A percentile compares a stretch with the other conserved stretches of the same genome.
phyloP scores from a whole-genome alignment of 139 green algal genomes.

The Medakamo hakoo region DNA sequence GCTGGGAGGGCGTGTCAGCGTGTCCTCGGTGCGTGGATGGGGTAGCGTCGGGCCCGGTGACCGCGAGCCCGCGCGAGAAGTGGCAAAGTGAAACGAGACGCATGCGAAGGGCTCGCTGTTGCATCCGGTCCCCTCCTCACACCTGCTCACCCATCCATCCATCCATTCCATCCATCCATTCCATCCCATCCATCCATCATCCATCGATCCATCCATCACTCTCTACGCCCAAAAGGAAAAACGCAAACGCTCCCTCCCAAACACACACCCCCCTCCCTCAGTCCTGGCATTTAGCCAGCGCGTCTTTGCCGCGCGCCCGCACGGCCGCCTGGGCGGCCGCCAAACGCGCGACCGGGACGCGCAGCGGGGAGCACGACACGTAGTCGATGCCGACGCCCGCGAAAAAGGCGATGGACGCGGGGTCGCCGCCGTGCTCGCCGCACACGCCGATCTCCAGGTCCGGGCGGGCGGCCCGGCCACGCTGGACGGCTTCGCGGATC shows the following conservation, averaged over 20 bases:
- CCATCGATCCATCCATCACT: too few species aligned
- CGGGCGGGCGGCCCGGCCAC: conserved; percentile 39
- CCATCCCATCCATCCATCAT: too few species aligned
- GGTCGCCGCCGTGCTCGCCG: conserved; percentile 82
- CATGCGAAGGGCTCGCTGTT: too few species aligned
- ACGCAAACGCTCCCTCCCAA: background rate
- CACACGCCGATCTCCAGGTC: conserved; percentile 71
- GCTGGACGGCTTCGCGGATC: conserved; percentile 53
- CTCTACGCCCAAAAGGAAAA: background rate
- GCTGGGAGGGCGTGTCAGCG: too few species aligned
- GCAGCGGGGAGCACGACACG: conserved; percentile 72
- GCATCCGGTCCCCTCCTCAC: too few species aligned
- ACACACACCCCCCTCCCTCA: too few species aligned
- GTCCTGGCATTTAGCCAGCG: conserved; percentile 6
- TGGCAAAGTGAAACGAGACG: too few species aligned
- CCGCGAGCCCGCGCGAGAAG: too few species aligned
- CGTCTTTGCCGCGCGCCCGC: conserved; percentile 6
- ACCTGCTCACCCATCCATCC: too few species aligned
- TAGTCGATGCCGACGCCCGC: conserved; percentile 55
- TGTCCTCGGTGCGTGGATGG: too few species aligned
- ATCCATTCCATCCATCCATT: too few species aligned
- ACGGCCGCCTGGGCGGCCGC: conserved; percentile 67
- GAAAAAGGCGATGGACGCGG: conserved; percentile 60
- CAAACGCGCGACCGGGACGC: conserved; percentile 77
- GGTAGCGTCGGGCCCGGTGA: too few species aligned